Base-by-base conservation (phyloP, 73 alveolate species). In the Paramecium tetraurelia region DNA sequence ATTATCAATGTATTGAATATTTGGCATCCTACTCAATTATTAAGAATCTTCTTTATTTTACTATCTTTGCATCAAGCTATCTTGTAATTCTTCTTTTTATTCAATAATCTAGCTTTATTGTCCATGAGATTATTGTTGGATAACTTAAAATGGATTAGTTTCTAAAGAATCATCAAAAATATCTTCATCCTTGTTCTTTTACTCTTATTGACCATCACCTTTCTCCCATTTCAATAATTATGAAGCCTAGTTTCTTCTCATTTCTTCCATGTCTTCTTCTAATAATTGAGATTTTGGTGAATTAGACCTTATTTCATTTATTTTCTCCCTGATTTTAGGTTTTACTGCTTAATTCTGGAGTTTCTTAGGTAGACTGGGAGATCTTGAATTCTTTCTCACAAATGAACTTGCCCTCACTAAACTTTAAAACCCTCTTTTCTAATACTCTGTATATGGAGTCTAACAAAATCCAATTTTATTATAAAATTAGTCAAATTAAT, bases 361-460 rank as follows among this genome's bases (percentile, higher is more conserved):
- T 63, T 31, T 31, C 24, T 63, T 63, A 2, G 84, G 84, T 63
- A 63, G 31, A 14, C 84, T 75, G 1, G 87, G 87, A 20, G 87
- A 75, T 12, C 87, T 41, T 16, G 68, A 38, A 41, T 41, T 41
- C 46, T 75, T 75, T 75, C 87, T 75, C 8, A 75, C 87, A 75
- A 8, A 75, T 3, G 87, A 29, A n/a, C 68, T 38, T 16, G 87
- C 87, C 24, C 87, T 75, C n/a, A 75, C 18, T 35, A 75, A 35
- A 18, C 68, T 38, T 22, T 35, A 38, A 41, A 75, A 75, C 18
- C 87, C 87, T 75, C 46, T 75, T 9, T 75, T 38, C n/a, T 75
- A 41, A 75, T 75, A 75, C 8, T 75, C 87, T 3, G 35, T 22
- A 10, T 75, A 75, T 14, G 58, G 59, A 3, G 46, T 38, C 7